Percentiles rank a stretch among this genome's conserved stretches.
phyloP scores from a whole-genome alignment of 2,329 filamentous ascomycete species.

The Cercospora beticola region DNA sequence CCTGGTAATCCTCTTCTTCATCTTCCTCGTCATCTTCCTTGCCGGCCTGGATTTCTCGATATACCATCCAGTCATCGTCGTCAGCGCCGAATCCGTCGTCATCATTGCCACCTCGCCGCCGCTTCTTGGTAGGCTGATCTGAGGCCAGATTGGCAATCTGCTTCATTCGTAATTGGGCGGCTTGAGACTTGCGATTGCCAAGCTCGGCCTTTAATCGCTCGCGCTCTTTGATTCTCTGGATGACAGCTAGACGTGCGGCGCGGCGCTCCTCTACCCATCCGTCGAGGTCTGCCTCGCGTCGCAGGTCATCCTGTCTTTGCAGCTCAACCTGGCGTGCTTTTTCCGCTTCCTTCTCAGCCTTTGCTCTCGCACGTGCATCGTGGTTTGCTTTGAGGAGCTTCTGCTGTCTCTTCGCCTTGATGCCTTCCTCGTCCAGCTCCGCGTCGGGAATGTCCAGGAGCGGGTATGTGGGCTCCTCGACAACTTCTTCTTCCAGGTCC shows the following conservation, averaged over 20 bases:
- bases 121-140: constrained; percentile 70
- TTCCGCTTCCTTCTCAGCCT: constrained; percentile 92
- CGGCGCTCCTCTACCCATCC: constrained; percentile 83
- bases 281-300: constrained; percentile 79
- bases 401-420: constrained; percentile 93
- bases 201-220: constrained; percentile 91
- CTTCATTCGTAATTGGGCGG: constrained; percentile 97
- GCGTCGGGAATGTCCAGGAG: constrained; percentile 88
- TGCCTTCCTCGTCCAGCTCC: constrained; percentile 81
- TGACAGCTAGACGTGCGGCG: constrained; percentile 66
- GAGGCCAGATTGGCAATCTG: constrained; percentile 93
- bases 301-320: constrained; percentile 78
- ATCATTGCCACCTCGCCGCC: constrained; percentile 82
- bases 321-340: constrained; percentile 81
- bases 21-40: constrained; percentile 91
- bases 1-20: constrained; percentile 82
- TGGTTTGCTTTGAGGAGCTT: constrained; percentile 91
- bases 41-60: constrained; percentile 85
- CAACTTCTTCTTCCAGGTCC: constrained; percentile 71
- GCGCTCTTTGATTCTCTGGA: constrained; percentile 85
- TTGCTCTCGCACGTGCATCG: constrained; percentile 88
- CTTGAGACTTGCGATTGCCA: constrained; percentile 93
- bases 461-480: constrained; percentile 80
- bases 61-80: constrained; percentile 97
- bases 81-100: constrained; percentile 97